A percentile compares a stretch with the other conserved stretches of the same genome.
phyloP scores from a whole-genome alignment of 2,329 filamentous ascomycete genomes.

The Aspergillus pseudoglaucus region DNA sequence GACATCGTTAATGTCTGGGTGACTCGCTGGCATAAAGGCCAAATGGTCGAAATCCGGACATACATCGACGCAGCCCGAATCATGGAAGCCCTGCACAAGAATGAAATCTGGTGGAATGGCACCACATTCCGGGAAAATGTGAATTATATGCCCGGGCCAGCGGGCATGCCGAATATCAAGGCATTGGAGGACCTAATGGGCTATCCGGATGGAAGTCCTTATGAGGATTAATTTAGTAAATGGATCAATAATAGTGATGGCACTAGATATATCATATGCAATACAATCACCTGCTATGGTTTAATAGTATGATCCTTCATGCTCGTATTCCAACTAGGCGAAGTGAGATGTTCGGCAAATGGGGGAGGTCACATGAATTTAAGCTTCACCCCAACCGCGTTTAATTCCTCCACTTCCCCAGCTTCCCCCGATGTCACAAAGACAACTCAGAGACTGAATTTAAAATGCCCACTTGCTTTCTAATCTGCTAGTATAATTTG shows the following conservation, averaged over 20 bases:
- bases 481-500: neutral
- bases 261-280: no score
- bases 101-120: constrained; percentile 29
- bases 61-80: constrained; percentile 25
- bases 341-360: neutral
- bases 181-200: constrained; percentile 20
- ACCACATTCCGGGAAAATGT: constrained; percentile 21
- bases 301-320: no score
- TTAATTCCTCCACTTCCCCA: neutral
- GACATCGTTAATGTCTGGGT: constrained; percentile 30
- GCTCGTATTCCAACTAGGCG: neutral
- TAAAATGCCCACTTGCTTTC: neutral
- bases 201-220: constrained; percentile 23
- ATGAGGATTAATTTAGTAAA: constrained; percentile 9
- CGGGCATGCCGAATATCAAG: constrained; percentile 25
- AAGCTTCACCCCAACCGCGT: neutral
- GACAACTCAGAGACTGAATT: neutral
- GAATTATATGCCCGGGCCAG: constrained; percentile 27
- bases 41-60: constrained; percentile 30
- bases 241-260: no score
- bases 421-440: neutral
- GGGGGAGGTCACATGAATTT: neutral
- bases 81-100: constrained; percentile 24
- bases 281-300: no score
- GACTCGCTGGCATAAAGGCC: constrained; percentile 22